These are phyloP conservation scores for Alternaria hordeiaustralica DNA, from an alignment of 2,329 filamentous ascomycete species.

Conservation along the genomic window DNA sequence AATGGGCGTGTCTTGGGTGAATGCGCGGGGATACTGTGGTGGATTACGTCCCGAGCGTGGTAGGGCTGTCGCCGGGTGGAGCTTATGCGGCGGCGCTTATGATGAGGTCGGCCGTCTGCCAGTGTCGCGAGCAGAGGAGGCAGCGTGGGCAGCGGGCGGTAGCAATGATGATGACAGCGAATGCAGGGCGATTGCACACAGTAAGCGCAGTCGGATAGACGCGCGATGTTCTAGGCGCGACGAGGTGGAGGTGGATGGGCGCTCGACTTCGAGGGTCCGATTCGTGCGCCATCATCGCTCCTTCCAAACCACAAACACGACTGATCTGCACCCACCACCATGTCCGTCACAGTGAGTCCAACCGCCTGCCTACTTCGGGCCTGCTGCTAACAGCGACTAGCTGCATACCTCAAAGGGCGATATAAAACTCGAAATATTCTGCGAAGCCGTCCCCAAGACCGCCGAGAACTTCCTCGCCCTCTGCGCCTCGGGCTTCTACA, in stretches of 20 bases:
- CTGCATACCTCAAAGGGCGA: constrained; percentile 89
- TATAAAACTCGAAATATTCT: constrained; percentile 95
- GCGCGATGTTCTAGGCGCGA: constrained; percentile 14
- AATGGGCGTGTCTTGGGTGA: constrained; percentile 6
- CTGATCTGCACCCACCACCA: constrained; percentile 31
- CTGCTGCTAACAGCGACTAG: constrained; percentile 18
- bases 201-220: constrained; percentile 5
- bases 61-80: constrained; percentile 15
- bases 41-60: constrained; percentile 13
- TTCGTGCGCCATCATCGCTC: constrained; percentile 8
- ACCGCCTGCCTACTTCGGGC: background rate
- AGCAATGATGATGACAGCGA: constrained; percentile 9
- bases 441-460: constrained; percentile 91
- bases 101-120: constrained; percentile 2
- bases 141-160: background rate
- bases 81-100: constrained; percentile 10
- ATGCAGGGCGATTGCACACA: constrained; percentile 10
- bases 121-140: background rate
- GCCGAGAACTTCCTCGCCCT: constrained; percentile 91
- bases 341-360: constrained; percentile 56
- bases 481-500: constrained; percentile 80
- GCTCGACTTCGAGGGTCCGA: constrained; percentile 6
- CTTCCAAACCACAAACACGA: constrained; percentile 14
- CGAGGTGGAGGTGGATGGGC: constrained; percentile 8
- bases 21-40: constrained; percentile 18